Evolutionary conservation across 2,329 filamentous ascomycete genomes (phyloP).

Genomic region (Lithohypha guttulata): DNA sequence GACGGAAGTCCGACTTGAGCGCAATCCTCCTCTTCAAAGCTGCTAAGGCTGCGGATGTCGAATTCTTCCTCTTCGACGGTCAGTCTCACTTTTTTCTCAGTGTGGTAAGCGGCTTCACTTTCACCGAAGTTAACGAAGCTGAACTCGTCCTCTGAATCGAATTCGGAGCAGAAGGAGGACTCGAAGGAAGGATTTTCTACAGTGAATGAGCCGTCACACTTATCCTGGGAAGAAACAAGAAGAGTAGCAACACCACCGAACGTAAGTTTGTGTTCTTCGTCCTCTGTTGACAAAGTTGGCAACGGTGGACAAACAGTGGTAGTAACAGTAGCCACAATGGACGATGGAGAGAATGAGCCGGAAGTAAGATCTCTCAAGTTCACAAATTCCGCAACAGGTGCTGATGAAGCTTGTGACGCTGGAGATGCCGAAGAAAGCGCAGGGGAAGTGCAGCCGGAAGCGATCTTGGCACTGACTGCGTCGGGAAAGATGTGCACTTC

Average conservation of each 20-base stretch:
- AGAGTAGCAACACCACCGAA: conserved; percentile 37
- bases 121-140: conserved; percentile 61
- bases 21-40: conserved; percentile 57
- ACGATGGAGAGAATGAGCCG: conserved; percentile 35
- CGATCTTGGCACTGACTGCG: conserved; percentile 22
- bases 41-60: conserved; percentile 65
- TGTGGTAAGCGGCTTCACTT: conserved; percentile 48
- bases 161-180: conserved; percentile 60
- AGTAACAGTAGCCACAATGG: conserved; percentile 32
- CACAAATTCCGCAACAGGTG: conserved; percentile 68
- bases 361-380: conserved; percentile 85
- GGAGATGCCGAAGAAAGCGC: conserved; percentile 17
- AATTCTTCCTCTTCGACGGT: conserved; percentile 60
- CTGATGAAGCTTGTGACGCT: conserved; percentile 34
- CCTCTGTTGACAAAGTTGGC: conserved; percentile 51
- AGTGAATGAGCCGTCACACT: conserved; percentile 20
- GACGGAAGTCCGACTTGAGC: conserved; percentile 52
- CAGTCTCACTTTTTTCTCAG: conserved; percentile 62
- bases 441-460: conserved; percentile 20
- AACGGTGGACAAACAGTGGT: conserved; percentile 48
- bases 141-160: conserved; percentile 87
- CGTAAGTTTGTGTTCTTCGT: conserved; percentile 48
- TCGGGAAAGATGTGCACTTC: conserved; percentile 23
- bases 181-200: conserved; percentile 55
- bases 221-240: conserved; percentile 33